Evolutionary conservation across 1,284 basidiomycete genomes (phyloP), one percentile per base, ranked within the genome.

Genomic region (Phaffia rhodozyma): DNA sequence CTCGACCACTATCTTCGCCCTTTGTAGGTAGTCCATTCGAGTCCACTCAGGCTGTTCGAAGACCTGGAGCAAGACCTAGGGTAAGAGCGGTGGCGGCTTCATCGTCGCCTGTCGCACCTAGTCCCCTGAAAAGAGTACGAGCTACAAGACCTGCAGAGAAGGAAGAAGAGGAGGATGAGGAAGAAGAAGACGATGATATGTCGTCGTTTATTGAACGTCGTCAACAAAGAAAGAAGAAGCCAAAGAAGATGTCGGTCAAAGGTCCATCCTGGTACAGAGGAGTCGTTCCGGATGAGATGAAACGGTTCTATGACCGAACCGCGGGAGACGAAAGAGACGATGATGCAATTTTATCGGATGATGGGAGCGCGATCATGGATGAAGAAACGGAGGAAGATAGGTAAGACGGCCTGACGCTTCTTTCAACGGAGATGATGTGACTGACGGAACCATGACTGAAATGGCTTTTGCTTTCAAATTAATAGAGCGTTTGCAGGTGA

Each of bases 401-500:
- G 32, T 30, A 43, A 18, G 21, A 48, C 7, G 25, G 13, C 13
- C 13, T 7, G 2, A 43, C 2, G 2, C 38, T 43, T 43, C 13
- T 16, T 43, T 11, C 13, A 43, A 7, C 13, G 7, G 13, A 43
- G 38, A 11, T 11, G 13, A 11, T 43, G 13, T 2, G 16, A 7
- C 16, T 43, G 16, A 16, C 16, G 5, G 16, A 16, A 11, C 16
- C 38, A 43, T 11, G 38, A 43, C 5, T 43, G 38, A 43, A 7
- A 16, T 16, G 38, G 13, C 38, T 43, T 43, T 7, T 43, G 13
- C 16, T 55, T 18, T 55, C 47, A 1, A 34, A 5, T 55, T 5
- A 58, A 62, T 27, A 60, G 32, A 16, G 55, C 55, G 21, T 66
- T 66, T 30, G 64, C 60, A 20, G 64, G 64, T 5, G 60, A 66